Percentiles rank a stretch among this genome's conserved stretches.
These are phyloP conservation scores for Volvariella surrecta DNA, from an alignment of 1,284 basidiomycete genomes.

Conservation along the genomic window DNA sequence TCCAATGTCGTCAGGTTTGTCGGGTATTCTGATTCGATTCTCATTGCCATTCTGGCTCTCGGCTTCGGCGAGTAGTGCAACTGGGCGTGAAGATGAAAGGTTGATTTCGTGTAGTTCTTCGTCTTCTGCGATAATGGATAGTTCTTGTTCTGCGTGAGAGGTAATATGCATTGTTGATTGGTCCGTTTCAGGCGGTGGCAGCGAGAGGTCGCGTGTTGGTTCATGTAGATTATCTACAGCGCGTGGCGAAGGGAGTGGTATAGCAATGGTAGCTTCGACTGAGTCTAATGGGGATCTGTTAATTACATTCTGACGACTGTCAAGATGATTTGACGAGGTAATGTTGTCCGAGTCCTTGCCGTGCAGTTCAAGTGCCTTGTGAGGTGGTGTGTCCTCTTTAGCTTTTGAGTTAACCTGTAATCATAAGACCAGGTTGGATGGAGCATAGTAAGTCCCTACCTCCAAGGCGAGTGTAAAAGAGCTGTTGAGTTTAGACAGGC, in stretches of 20 bases:
- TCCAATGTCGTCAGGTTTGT: too few relatives aligned
- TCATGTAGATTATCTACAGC: too few relatives aligned
- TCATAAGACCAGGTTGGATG: background rate
- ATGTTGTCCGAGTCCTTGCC: slow-evolving; percentile 6
- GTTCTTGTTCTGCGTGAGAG: slow-evolving; percentile 23
- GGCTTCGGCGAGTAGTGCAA: background rate
- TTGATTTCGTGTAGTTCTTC: slow-evolving; percentile 42
- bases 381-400: slow-evolving; percentile 10
- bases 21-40: too few relatives aligned
- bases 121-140: slow-evolving; percentile 66
- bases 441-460: slow-evolving; percentile 24
- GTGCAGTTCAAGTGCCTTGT: slow-evolving; percentile 38
- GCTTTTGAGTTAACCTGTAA: background rate
- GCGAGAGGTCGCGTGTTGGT: too few relatives aligned
- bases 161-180: too few relatives aligned
- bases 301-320: too few relatives aligned
- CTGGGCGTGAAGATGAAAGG: too few relatives aligned
- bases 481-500: slow-evolving; percentile 36
- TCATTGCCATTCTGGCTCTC: background rate
- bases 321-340: background rate
- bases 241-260: too few relatives aligned
- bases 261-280: background rate
- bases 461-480: slow-evolving; percentile 33
- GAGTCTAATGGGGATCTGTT: too few relatives aligned
- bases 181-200: too few relatives aligned